phyloP scores from a whole-genome alignment of 75 land plant genomes.

The Picea sitchensis region DNA sequence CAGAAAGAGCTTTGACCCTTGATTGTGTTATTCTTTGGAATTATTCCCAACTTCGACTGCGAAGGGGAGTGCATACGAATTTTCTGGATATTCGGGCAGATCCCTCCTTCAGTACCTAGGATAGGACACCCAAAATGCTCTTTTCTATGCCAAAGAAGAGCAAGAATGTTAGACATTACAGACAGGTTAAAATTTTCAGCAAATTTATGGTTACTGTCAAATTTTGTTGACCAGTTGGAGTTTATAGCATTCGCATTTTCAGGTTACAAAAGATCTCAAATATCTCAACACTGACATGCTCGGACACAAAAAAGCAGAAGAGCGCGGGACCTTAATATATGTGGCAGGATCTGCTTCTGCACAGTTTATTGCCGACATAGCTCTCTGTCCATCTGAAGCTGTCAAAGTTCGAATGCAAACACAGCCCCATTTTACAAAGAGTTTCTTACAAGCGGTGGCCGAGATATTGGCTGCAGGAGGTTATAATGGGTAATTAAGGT shows the following conservation, averaged over 20 bases:
- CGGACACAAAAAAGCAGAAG: too few relatives aligned
- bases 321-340: too few relatives aligned
- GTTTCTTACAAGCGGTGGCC: too few relatives aligned
- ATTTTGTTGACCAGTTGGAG: neutral
- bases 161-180: constrained; percentile 69
- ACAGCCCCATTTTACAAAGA: too few relatives aligned
- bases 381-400: too few relatives aligned
- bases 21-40: constrained; percentile 86
- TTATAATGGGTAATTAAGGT: too few relatives aligned
- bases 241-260: neutral
- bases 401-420: too few relatives aligned
- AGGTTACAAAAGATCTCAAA: neutral
- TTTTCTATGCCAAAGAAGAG: constrained; percentile 65
- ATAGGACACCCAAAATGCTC: constrained; percentile 66
- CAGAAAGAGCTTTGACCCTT: constrained; percentile 77
- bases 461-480: too few relatives aligned
- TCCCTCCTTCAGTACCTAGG: neutral
- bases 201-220: neutral
- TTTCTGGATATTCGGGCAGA: constrained; percentile 72
- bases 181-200: constrained; percentile 45
- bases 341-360: too few relatives aligned
- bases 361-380: too few relatives aligned
- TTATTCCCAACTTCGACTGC: constrained; percentile 78
- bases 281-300: neutral
- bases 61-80: constrained; percentile 85